These are phyloP conservation scores for Amanita pseudoporphyria DNA, from an alignment of 768 basidiomycete genomes.

Conservation along the genomic window DNA sequence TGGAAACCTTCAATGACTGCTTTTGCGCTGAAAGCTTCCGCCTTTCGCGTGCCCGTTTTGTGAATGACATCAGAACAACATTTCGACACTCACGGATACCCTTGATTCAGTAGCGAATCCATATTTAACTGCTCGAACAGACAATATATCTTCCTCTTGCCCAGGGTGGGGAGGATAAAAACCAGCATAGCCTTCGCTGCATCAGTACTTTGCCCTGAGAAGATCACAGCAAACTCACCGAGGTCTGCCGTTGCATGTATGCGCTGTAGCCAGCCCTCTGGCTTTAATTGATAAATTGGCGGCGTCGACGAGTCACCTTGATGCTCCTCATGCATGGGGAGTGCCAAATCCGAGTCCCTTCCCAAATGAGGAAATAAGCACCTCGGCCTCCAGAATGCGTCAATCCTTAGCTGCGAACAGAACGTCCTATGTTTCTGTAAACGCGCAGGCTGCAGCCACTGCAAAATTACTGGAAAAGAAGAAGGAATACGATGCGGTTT, in stretches of 20 bases:
- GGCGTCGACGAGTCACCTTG: conserved; percentile 1
- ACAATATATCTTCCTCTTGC: conserved; percentile 68
- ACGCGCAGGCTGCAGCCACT: conserved; percentile 32
- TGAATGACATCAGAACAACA: not conserved
- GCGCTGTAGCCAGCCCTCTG: conserved; percentile 1
- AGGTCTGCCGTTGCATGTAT: conserved; percentile 4
- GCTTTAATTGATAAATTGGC: conserved; percentile 2
- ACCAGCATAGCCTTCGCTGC: conserved; percentile 64
- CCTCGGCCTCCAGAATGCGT: conserved; percentile 30
- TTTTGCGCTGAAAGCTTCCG: conserved; percentile 55
- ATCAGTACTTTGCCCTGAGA: not conserved
- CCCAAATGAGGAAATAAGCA: conserved; percentile 1
- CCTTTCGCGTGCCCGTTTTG: conserved; percentile 24
- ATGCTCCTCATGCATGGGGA: not conserved
- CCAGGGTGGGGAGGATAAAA: conserved; percentile 68
- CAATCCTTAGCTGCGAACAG: conserved; percentile 45
- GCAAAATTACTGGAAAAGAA: conserved; percentile 67
- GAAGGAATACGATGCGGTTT: conserved; percentile 70
- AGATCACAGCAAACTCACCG: not conserved
- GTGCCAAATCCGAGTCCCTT: not conserved
- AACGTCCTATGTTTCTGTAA: conserved; percentile 34
- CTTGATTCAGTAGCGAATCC: conserved; percentile 46
- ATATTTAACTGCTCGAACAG: conserved; percentile 52
- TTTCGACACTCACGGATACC: conserved; percentile 41
- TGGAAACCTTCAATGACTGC: conserved; percentile 40